phyloP scores from a whole-genome alignment of 2,329 filamentous ascomycete species.

The Aspergillus pseudonomiae region DNA sequence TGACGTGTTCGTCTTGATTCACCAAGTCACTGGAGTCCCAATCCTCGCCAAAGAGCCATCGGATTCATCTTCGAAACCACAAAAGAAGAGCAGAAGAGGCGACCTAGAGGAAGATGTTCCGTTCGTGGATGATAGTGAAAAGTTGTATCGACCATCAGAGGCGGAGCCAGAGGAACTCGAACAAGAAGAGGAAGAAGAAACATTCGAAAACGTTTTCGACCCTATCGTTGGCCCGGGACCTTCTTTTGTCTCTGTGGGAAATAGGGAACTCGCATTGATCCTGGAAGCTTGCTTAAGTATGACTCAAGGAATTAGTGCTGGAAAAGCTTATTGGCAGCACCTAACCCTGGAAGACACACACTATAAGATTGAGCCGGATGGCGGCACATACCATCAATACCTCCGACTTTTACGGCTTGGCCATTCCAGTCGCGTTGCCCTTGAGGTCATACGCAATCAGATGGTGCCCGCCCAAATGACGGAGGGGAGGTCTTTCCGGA shows the following conservation, averaged over 20 bases:
- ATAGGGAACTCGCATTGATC: constrained; percentile 67
- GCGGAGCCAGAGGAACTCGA: constrained; percentile 16
- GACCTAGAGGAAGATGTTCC: constrained; percentile 30
- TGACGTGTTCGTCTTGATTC: constrained; percentile 73
- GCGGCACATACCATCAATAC: constrained; percentile 69
- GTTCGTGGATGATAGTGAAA: constrained; percentile 33
- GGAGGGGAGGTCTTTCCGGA: constrained; percentile 62
- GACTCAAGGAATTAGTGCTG: constrained; percentile 63
- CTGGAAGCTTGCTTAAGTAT: constrained; percentile 63
- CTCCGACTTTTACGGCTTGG: constrained; percentile 68
- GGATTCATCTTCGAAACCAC: constrained; percentile 2
- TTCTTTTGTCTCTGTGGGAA: constrained; percentile 51
- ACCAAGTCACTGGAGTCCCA: constrained; percentile 79
- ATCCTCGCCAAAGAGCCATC: constrained; percentile 32
- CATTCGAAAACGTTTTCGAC: constrained; percentile 41
- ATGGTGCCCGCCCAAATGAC: constrained; percentile 52
- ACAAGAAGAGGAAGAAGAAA: constrained; percentile 29
- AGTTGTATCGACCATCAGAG: constrained; percentile 24
- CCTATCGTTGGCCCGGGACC: constrained; percentile 25
- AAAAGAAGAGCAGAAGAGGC: background rate
- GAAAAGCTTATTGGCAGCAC: constrained; percentile 75
- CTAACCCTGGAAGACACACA: constrained; percentile 57
- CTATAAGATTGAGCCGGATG: constrained; percentile 70
- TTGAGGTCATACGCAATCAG: constrained; percentile 60
- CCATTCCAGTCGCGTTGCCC: constrained; percentile 65